Evolutionary conservation across 768 basidiomycete genomes (phyloP).

Genomic region (Lactarius hatsudake): DNA sequence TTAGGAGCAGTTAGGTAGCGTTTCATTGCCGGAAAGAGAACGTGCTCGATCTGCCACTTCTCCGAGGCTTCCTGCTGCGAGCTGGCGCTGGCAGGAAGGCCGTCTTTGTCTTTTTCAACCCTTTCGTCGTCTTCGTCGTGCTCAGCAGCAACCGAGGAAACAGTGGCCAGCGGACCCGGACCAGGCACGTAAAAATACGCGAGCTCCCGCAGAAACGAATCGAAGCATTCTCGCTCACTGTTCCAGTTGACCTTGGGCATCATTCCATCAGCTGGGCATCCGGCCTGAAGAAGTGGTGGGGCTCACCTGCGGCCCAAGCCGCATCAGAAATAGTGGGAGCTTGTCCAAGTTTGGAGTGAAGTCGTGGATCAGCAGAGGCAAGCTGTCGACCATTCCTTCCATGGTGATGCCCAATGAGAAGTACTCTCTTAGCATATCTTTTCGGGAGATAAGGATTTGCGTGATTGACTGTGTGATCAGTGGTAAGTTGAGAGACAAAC

Average conservation of each 20-base stretch:
- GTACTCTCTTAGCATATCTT: constrained; percentile 90
- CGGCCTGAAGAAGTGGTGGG: not conserved
- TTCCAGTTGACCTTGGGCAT: constrained; percentile 81
- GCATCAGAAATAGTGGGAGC: constrained; percentile 84
- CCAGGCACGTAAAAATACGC: constrained; percentile 88
- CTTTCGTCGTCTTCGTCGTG: not conserved
- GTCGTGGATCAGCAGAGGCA: constrained; percentile 82
- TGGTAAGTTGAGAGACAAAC: not conserved
- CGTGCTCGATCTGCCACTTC: constrained; percentile 87
- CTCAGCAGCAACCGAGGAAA: constrained; percentile 23
- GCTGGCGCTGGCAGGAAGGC: constrained; percentile 31
- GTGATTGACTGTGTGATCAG: constrained; percentile 52
- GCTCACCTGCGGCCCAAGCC: constrained; percentile 78
- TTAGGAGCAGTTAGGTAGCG: constrained; percentile 69
- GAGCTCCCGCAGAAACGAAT: constrained; percentile 80
- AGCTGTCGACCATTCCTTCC: constrained; percentile 62
- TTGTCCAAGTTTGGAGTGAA: constrained; percentile 91
- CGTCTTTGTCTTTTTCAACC: constrained; percentile 7
- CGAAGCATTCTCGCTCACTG: constrained; percentile 81
- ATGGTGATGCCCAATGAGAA: constrained; percentile 74
- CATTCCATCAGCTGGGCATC: constrained; percentile 8
- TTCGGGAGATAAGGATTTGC: constrained; percentile 53
- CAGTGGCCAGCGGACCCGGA: constrained; percentile 36
- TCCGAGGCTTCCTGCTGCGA: constrained; percentile 51
- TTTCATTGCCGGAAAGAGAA: constrained; percentile 83